These are phyloP conservation scores for Tolypocladium inflatum DNA, from an alignment of 2,329 filamentous ascomycete species.

Conservation along the genomic window DNA sequence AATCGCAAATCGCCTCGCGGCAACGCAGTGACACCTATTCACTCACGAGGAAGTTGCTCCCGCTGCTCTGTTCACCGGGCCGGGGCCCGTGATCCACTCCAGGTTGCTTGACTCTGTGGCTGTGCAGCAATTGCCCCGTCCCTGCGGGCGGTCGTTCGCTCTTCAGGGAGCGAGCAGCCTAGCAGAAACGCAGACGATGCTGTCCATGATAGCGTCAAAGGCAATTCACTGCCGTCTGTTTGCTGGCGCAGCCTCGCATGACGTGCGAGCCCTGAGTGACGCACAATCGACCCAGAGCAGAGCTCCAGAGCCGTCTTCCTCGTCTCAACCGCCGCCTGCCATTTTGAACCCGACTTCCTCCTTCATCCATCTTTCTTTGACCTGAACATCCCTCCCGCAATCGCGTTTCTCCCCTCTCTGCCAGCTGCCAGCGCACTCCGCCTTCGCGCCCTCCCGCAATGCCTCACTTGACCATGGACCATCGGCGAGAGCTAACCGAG, in stretches of 20 bases:
- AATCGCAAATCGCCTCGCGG: neutral
- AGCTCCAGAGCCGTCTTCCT: neutral
- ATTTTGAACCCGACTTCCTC: neutral
- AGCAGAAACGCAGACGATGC: neutral
- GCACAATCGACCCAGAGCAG: neutral
- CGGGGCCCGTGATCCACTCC: neutral
- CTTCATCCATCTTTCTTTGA: neutral
- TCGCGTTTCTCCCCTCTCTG: neutral
- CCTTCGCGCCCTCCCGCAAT: neutral
- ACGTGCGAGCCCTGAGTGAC: neutral
- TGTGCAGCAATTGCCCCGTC: neutral
- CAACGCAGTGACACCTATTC: neutral
- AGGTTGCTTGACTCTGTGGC: neutral
- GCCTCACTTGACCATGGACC: neutral
- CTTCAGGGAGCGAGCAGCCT: neutral
- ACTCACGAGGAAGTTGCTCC: neutral
- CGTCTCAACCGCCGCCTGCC: neutral
- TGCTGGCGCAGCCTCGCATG: neutral
- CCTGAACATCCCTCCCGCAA: too few species aligned
- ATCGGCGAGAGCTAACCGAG: constrained; percentile 13
- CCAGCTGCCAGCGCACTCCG: neutral
- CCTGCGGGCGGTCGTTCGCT: neutral
- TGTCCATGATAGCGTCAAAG: neutral
- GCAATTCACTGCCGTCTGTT: neutral
- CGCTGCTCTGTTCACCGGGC: neutral